phyloP scores from a whole-genome alignment of 1,284 basidiomycete genomes.

The Ustilago lituana region DNA sequence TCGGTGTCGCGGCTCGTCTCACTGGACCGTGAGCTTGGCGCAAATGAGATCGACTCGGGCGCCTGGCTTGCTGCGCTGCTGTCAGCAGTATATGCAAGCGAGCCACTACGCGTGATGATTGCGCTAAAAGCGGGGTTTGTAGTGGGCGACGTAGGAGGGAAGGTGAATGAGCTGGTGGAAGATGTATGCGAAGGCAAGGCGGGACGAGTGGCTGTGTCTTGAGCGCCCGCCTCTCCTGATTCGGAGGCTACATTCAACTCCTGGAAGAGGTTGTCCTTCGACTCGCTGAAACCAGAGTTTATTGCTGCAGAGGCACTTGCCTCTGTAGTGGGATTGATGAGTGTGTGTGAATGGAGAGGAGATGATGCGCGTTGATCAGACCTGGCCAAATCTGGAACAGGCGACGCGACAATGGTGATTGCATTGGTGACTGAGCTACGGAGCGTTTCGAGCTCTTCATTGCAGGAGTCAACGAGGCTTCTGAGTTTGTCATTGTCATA shows the following conservation, averaged over 20 bases:
- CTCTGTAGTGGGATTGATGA: not conserved
- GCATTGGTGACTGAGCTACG: conserved; percentile 36
- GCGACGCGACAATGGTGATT: conserved; percentile 27
- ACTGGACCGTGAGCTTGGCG: conserved; percentile 41
- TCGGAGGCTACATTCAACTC: not conserved
- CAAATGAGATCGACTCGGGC: conserved; percentile 31
- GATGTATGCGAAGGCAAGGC: conserved; percentile 2
- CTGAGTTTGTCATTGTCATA: conserved; percentile 44
- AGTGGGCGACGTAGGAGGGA: conserved; percentile 16
- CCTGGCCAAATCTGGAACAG: conserved; percentile 19
- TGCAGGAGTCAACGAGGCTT: conserved; percentile 48
- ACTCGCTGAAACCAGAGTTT: not conserved
- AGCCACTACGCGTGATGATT: conserved; percentile 16
- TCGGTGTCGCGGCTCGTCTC: conserved; percentile 45
- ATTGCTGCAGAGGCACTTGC: not conserved
- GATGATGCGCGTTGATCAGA: conserved; percentile 8
- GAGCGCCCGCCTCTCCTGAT: not conserved
- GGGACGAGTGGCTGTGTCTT: not conserved
- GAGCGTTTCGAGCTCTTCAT: conserved; percentile 52
- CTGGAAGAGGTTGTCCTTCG: not conserved
- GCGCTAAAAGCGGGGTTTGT: not conserved
- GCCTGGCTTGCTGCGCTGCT: conserved; percentile 41
- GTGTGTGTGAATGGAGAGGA: not conserved
- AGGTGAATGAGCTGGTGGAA: conserved; percentile 19
- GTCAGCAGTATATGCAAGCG: conserved; percentile 33